Base-by-base conservation (phyloP, 2,329 filamentous ascomycete genomes). In the Fusarium sarcochroum region DNA sequence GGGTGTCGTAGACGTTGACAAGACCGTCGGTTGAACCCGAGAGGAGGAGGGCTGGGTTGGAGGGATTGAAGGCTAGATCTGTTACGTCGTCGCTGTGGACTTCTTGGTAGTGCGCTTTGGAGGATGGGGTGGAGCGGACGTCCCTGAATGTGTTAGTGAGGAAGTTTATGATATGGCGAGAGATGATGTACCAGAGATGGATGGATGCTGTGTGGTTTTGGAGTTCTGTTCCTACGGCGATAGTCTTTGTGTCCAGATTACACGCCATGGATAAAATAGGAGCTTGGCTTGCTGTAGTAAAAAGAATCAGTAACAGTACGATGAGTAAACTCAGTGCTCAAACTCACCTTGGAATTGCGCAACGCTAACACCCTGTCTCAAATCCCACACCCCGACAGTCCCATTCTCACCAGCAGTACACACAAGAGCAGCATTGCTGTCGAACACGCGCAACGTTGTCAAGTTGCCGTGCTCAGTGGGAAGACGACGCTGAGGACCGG, bases 21-120 rank as follows among this genome's bases (percentile, higher is more conserved):
- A 95, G 86, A 8, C 92, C 92, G 78, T 96, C 93, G 15, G 92
- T 95, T 37, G 91, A 93, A 42, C 91, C 91, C 2, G 91, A 93
- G 13, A 95, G 83, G 7, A 95, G 85, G 17, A 92, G 81, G 44
- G 86, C 83, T 1, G 87, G 83, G 48, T 86, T 81, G 4, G 79
- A 81, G 0, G 90, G 89, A 77, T 92, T 89, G 72, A 90, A 89
- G 74, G 73, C 60, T 4, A 82, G 78, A 15, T 89, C 86, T 34
- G 89, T 91, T 47, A 91, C 82, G 76, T 91, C 89, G 77, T 91
- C 90, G 71, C 87, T 90, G 77, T 91, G 89, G 32, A 90, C 84
- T 71, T 91, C 89, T 49, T 86, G 83, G 76, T 91, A 91, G 63
- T 86, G 82, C 42, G 85, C 80, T 48, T 81, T 82, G 21, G 85